These are phyloP conservation scores for Pochonia chlamydosporia DNA, from an alignment of 2,329 filamentous ascomycete species.

Conservation along the genomic window DNA sequence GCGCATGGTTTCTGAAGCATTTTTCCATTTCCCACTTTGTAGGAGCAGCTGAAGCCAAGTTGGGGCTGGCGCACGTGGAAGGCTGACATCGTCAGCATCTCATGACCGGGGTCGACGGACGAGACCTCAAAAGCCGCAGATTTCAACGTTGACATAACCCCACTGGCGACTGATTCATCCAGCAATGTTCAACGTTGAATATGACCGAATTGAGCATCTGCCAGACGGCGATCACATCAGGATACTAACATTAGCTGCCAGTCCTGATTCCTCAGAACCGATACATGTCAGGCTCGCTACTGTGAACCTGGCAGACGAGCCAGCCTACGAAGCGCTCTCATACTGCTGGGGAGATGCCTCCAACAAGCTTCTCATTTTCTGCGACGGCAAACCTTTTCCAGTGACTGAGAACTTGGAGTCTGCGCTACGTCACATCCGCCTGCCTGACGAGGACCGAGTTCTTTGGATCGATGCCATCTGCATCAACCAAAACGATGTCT, in stretches of 20 bases:
- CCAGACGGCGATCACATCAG: conserved; percentile 5
- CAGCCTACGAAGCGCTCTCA: conserved; percentile 3
- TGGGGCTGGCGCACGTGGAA: too few relatives aligned
- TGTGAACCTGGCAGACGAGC: too few relatives aligned
- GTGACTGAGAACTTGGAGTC: conserved; percentile 4
- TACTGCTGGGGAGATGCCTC: conserved; percentile 7
- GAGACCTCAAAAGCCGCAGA: too few relatives aligned
- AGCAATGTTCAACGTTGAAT: neutral
- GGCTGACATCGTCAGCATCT: too few relatives aligned
- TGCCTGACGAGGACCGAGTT: neutral
- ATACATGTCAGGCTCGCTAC: neutral
- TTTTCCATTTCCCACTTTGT: too few relatives aligned
- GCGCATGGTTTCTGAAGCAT: too few relatives aligned
- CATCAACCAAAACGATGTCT: conserved; percentile 1
- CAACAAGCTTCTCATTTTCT: conserved; percentile 3
- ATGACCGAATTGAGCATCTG: neutral
- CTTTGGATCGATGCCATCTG: neutral
- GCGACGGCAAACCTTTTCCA: conserved; percentile 1
- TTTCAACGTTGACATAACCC: too few relatives aligned
- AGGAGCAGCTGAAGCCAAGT: too few relatives aligned
- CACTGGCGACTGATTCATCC: too few relatives aligned
- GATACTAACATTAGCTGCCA: neutral
- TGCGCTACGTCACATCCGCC: conserved; percentile 5
- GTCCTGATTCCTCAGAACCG: conserved; percentile 1
- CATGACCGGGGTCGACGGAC: too few relatives aligned